Percentiles rank a stretch among this genome's conserved stretches.
These are phyloP conservation scores for Verbena officinalis DNA, from an alignment of 257 asterid species.

Conservation along the genomic window DNA sequence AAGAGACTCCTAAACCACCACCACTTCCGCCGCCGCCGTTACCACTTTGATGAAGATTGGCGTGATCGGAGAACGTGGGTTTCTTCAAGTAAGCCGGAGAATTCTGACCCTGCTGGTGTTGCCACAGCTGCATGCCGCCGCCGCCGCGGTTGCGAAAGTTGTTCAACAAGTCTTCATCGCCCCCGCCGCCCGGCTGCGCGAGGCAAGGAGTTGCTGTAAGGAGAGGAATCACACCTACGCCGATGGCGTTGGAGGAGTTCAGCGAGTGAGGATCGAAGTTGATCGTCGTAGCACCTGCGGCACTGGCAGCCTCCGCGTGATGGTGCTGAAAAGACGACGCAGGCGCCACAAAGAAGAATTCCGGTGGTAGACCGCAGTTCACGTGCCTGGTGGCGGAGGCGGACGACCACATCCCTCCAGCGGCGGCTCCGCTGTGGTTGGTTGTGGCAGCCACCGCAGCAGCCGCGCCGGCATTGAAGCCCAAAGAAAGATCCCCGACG, in stretches of 20 bases:
- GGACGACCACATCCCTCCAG: conserved; percentile 63
- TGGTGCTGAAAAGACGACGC: conserved; percentile 54
- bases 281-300: conserved; percentile 35
- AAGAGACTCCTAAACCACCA: conserved; percentile 26
- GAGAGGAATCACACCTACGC: conserved; percentile 53
- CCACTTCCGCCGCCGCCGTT: conserved; percentile 7
- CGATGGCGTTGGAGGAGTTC: conserved; percentile 34
- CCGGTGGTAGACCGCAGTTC: conserved; percentile 64
- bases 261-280: conserved; percentile 57
- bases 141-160: conserved; percentile 27
- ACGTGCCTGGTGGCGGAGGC: conserved; percentile 51
- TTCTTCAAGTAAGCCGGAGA: conserved; percentile 35
- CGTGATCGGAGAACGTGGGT: conserved; percentile 31
- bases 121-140: conserved; percentile 56
- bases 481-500: conserved; percentile 68
- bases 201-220: conserved; percentile 55
- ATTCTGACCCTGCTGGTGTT: conserved; percentile 39
- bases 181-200: conserved; percentile 25
- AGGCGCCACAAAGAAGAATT: conserved; percentile 72
- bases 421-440: conserved; percentile 18
- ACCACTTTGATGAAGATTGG: conserved; percentile 17
- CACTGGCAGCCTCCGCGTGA: conserved; percentile 30
- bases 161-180: conserved; percentile 18
- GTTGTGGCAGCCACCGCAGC: conserved; percentile 19
- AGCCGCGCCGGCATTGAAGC: conserved; percentile 69